phyloP scores from a whole-genome alignment of 768 basidiomycete genomes.

The Amanita molliuscula region DNA sequence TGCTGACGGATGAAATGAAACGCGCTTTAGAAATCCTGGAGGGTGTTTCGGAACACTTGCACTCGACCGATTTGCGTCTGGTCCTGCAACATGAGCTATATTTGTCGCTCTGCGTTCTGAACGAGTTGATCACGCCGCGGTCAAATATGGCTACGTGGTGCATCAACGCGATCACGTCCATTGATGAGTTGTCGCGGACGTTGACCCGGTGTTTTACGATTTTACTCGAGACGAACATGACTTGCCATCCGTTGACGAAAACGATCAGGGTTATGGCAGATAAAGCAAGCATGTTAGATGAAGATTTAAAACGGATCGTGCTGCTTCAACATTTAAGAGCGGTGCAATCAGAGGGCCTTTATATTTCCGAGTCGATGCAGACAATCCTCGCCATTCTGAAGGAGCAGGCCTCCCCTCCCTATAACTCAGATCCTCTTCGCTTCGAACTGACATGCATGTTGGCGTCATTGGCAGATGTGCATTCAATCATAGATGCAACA shows the following conservation, averaged over 20 bases:
- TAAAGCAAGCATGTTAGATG: slow-evolving; percentile 16
- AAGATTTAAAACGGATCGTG: slow-evolving; percentile 21
- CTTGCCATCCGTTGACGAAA: slow-evolving; percentile 32
- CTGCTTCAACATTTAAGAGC: slow-evolving; percentile 21
- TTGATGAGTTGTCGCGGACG: slow-evolving; percentile 29
- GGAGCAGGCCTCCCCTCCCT: not conserved
- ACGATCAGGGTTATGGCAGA: slow-evolving; percentile 24
- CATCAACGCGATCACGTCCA: slow-evolving; percentile 27
- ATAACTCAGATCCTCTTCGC: not conserved
- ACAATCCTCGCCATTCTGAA: slow-evolving; percentile 13
- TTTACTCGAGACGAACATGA: slow-evolving; percentile 38
- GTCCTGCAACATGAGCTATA: slow-evolving; percentile 40
- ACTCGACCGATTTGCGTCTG: slow-evolving; percentile 22
- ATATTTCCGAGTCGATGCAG: slow-evolving; percentile 6
- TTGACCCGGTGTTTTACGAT: slow-evolving; percentile 32
- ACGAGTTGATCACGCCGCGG: slow-evolving; percentile 30
- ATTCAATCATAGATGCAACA: slow-evolving; percentile 17
- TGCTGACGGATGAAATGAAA: slow-evolving; percentile 55
- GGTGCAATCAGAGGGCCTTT: slow-evolving; percentile 19
- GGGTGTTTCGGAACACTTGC: slow-evolving; percentile 18
- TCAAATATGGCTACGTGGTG: slow-evolving; percentile 34
- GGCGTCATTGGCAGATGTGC: slow-evolving; percentile 8
- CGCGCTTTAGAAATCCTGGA: slow-evolving; percentile 31
- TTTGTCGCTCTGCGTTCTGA: slow-evolving; percentile 37
- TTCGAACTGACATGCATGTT: not conserved